Evolutionary conservation across 163 green algal genomes (phyloP), one percentile per base, ranked within the genome.

Genomic region (Chlamydomonas reinhardtii): DNA sequence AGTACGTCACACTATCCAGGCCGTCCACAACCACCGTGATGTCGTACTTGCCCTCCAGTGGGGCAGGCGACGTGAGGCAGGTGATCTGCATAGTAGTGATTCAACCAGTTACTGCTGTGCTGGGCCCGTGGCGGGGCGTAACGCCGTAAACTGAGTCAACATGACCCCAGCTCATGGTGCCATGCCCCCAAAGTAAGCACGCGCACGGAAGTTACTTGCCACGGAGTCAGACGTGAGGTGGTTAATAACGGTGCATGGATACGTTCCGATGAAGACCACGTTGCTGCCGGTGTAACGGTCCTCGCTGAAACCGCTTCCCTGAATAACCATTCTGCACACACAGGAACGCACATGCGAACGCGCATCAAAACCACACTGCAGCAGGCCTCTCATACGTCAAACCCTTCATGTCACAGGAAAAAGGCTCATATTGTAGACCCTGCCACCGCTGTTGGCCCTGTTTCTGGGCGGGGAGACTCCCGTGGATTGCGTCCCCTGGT

Each of bases 11-110:
- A 15, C 22, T 29, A 2, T 39, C 24, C 0, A 31, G 6, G 19
- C 84, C 75, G 34, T 89, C 74, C 52, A 89, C 84, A 16, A 89
- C 27, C 27, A 89, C 84, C 24, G 75, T 85, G 20, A 89, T 39
- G 61, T 39, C 5, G 66, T 32, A 75, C 19, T 19, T 59, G n/a
- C 70, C 70, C 14, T 20, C n/a, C 9, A 39, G 22, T 0, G 70
- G 34, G 0, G 70, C 70, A 15, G 70, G 70, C 35, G 70, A 19
- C 34, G 70, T 75, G 20, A 75, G 22, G 70, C 70, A 75, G 1
- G 70, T 75, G 35, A 75, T 75, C 70, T 75, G 70, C 8, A 12
- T 0, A 22, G 22, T 3, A 2, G 70, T 24, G 9, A 61, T 14
- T 4, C n/a, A n/a, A n/a, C n/a, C n/a, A n/a, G n/a, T n/a, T n/a